Evolutionary conservation across 371 early-diverging fungal genomes (phyloP), one percentile per base, ranked within the genome.

Genomic region (Syncephalis fuscata): DNA sequence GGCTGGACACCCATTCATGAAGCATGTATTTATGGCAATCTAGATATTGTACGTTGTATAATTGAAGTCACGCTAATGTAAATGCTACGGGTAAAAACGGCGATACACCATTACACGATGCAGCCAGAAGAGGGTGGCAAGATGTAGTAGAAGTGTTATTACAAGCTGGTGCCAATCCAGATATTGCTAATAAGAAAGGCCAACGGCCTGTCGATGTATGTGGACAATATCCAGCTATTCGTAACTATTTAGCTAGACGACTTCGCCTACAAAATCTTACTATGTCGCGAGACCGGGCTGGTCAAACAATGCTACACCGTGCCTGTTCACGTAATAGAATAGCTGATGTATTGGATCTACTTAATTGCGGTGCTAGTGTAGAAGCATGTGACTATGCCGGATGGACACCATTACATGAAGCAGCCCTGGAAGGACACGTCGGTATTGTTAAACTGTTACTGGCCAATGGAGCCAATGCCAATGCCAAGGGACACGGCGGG

Each of bases 331-430:
- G 50, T 38, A 67, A 80, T 46, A 58, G 76, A 47, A 50, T 64
- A 49, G 56, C 65, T 23, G 55, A 63, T 38, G 58, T 80, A 44
- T 38, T 54, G 51, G 45, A 74, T 55, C 67, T 77, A 20, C 62
- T 88, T 26, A 52, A 64, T 42, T 68, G 73, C 46, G 93, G 93
- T 19, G 82, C 84, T 0, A 76, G 85, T 45, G 70, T 87, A 17
- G 78, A 82, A 53, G 69, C 64, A 21, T 61, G 59, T 2, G 88
- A 88, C 55, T 59, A 75, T 54, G 67, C 67, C 3, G 76, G 72
- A 0, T 80, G 78, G 74, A 82, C 88, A 2, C 83, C 92, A 5
- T 52, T 90, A 20, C 93, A 91, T 38, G 85, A 80, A 51, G 89
- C 92, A 3, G 71, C 79, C 22, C 62, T 71, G 11, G 63, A 73